These are phyloP conservation scores for Discostella pseudostelligera DNA, from an alignment of 108 stramenopile genomes.

Conservation along the genomic window DNA sequence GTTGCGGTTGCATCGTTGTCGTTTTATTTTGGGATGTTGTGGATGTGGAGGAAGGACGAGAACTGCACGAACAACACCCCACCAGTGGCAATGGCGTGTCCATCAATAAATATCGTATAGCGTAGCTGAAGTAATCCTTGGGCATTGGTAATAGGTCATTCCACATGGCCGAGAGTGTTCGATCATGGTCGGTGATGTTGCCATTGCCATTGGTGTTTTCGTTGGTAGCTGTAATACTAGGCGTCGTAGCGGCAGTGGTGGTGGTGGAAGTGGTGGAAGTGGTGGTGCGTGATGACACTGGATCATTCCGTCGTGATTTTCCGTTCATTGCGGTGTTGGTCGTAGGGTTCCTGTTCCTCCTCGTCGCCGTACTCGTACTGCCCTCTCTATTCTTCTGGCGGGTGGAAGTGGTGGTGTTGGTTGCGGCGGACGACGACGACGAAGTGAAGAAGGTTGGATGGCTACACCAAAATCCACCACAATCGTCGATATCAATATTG, in stretches of 20 bases:
- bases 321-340: no score
- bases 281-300: not conserved
- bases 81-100: slow-evolving; percentile 21
- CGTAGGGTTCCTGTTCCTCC: no score
- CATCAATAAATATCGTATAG: slow-evolving; percentile 16
- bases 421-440: not conserved
- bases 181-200: not conserved
- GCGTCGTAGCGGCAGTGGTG: no score
- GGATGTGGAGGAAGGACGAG: not conserved
- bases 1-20: slow-evolving; percentile 1
- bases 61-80: not conserved
- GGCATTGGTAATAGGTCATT: slow-evolving; percentile 4
- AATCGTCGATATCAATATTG: not conserved
- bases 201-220: not conserved
- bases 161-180: not conserved
- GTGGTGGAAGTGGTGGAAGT: not conserved
- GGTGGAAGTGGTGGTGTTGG: not conserved
- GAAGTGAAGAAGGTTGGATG: no score
- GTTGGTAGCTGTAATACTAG: not conserved
- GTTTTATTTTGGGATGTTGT: not conserved
- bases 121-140: slow-evolving; percentile 14
- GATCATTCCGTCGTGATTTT: no score
- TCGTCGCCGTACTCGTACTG: no score
- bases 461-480: not conserved
- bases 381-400: no score